Evolutionary conservation across 1,139 yeast species (phyloP).

Genomic region (Candida glucosophila): DNA sequence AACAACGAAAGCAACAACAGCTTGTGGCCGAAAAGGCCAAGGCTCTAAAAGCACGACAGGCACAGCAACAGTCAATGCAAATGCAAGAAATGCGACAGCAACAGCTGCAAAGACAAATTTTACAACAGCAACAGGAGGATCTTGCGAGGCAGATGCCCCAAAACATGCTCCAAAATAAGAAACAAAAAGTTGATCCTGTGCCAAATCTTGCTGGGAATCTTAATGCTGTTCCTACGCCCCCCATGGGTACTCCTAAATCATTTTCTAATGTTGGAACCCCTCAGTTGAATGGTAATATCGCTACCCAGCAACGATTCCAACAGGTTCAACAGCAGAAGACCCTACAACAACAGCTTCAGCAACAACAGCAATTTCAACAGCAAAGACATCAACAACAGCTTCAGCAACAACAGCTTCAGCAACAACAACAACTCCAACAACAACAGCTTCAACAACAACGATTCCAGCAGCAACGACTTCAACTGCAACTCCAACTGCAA

Average conservation of each 20-base stretch:
- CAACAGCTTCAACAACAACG: conserved; percentile 2
- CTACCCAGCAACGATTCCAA: conserved; percentile 16
- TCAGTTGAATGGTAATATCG: conserved; percentile 8
- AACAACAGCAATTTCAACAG: conserved; percentile 4
- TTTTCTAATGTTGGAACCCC: conserved; percentile 10
- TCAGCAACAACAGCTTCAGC: conserved; percentile 2
- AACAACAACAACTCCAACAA: neutral
- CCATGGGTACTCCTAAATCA: conserved; percentile 6
- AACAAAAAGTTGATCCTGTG: conserved; percentile 5
- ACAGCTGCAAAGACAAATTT: conserved; percentile 14
- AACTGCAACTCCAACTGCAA: conserved; percentile 4
- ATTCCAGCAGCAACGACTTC: conserved; percentile 3
- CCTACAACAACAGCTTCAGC: conserved; percentile 8
- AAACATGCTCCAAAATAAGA: conserved; percentile 7
- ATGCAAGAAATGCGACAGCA: no score
- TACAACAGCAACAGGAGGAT: no score
- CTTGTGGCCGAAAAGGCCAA: no score
- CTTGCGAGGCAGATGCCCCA: conserved; percentile 8
- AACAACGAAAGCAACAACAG: no score
- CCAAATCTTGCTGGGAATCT: conserved; percentile 4
- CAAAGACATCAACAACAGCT: conserved; percentile 3
- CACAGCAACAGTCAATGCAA: no score
- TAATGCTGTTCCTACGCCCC: conserved; percentile 4
- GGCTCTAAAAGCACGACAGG: no score
- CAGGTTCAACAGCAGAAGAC: conserved; percentile 16